A percentile compares a stretch with the other conserved stretches of the same genome.
Conservation (phyloP, 108 stramenopile genomes). For the Epipyxis sp. region DNA sequence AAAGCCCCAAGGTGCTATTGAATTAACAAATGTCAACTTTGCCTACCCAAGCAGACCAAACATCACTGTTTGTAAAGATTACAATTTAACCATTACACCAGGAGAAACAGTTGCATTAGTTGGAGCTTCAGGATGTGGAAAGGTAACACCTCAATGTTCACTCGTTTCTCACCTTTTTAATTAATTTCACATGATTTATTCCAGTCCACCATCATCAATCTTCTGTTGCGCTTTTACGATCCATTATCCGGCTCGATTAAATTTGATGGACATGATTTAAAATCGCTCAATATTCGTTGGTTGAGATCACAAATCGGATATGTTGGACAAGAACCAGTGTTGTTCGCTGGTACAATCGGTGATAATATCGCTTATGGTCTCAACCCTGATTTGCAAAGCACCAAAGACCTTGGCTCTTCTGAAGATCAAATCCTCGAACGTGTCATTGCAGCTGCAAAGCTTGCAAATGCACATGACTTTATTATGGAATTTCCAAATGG, state of each 20-base stretch:
- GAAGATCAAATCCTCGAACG: background rate
- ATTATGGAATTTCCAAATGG: conserved; percentile 58
- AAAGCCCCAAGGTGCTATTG: background rate
- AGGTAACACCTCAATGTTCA: too few relatives aligned
- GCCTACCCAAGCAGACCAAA: conserved; percentile 83
- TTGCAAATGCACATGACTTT: conserved; percentile 79
- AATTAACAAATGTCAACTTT: conserved; percentile 72
- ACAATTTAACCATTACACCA: conserved; percentile 65
- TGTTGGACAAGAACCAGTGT: conserved; percentile 30
- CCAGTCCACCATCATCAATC: conserved; percentile 74
- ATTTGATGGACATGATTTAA: conserved; percentile 79
- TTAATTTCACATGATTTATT: too few relatives aligned
- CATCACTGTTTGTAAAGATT: conserved; percentile 59
- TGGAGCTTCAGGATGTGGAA: conserved; percentile 78
- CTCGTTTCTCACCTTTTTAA: too few relatives aligned
- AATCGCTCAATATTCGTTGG: conserved; percentile 68
- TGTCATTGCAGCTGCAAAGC: conserved; percentile 74
- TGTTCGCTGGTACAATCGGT: conserved; percentile 17
- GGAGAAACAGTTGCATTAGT: conserved; percentile 86
- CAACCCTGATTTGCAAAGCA: background rate
- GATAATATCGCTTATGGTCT: conserved; percentile 13
- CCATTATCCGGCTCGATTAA: conserved; percentile 58
- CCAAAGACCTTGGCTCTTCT: background rate
- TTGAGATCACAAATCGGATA: conserved; percentile 48
- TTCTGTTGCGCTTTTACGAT: conserved; percentile 91